Base-by-base conservation (phyloP, 2,329 filamentous ascomycete genomes). In the Phaeosphaeriaceae sp. region DNA sequence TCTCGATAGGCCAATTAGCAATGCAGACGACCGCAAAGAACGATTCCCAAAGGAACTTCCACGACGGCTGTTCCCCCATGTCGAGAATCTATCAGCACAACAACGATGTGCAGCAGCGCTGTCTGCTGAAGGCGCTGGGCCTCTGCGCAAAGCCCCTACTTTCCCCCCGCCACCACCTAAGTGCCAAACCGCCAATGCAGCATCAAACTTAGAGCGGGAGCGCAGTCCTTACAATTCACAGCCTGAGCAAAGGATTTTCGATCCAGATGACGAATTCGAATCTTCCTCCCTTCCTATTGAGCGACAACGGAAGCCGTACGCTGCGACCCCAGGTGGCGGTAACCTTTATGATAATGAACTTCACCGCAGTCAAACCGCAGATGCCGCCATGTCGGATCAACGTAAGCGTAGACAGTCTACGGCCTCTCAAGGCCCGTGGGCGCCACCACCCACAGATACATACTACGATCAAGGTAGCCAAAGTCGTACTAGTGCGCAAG, bases 31-130 rank as follows among this genome's bases (percentile, higher is more conserved):
- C 39, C 83, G 80, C 55, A 84, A 82, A 9, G 89, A 92, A 70
- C 80, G 88, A 2, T 87, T 95, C 46, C 92, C 91, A 0, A 91
- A 90, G 56, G 87, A 92, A 60, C 80, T 96, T 2, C 87, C 89
- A 1, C 80, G 90, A 33, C 81, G 87, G 42, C 78, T 94, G 3
- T 83, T 96, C 32, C 91, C 91, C 0, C 75, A 77, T 0, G 70
- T 73, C 6, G 77, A 82, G 1, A 84, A 90, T 57, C 63, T 80
- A 0, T 76, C 81, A 26, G 76, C 83, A 1, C 81, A 84, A 46
- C 82, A 86, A 52, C 75, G 83, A 16, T 75, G 92, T 7, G 82
- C 86, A 15, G 79, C 82, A 35, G 81, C 83, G 1, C 77, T 92
- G 15, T 77, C 78, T 23, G 77, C 80, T 56, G 78, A 83, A 46